Percentiles rank a stretch among this genome's conserved stretches.
Conservation (phyloP, 2,329 filamentous ascomycete species). For the Apiospora arundinis region DNA sequence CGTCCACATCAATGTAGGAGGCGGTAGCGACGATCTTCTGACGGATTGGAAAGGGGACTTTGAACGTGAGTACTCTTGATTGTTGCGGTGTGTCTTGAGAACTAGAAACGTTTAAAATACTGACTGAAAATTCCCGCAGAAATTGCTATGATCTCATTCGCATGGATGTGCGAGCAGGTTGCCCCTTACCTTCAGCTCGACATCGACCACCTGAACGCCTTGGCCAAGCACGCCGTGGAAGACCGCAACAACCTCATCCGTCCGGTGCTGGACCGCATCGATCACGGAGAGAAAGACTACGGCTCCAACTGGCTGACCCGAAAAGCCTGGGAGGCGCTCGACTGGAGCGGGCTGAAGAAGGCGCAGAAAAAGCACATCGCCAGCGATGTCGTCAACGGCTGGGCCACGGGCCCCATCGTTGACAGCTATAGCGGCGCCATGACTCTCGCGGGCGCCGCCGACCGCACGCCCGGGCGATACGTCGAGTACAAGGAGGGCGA, state of each 20-base stretch:
- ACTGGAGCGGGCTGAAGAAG: conserved; percentile 20
- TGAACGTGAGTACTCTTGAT: conserved; percentile 24
- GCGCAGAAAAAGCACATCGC: conserved; percentile 19
- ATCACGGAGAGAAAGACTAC: neutral
- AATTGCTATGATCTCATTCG: conserved; percentile 27
- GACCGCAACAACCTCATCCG: conserved; percentile 26
- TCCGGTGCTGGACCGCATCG: conserved; percentile 12
- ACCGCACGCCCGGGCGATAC: conserved; percentile 25
- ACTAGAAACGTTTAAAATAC: neutral
- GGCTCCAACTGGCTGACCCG: conserved; percentile 1
- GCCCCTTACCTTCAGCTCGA: conserved; percentile 26
- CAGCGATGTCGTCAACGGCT: conserved; percentile 25
- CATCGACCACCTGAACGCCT: neutral
- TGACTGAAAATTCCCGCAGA: conserved; percentile 20
- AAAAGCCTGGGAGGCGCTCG: neutral
- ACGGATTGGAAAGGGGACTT: conserved; percentile 26
- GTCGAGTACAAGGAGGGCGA: neutral
- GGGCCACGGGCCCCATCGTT: conserved; percentile 28
- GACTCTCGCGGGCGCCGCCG: conserved; percentile 21
- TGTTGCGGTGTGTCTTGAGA: neutral
- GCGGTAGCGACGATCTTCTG: conserved; percentile 44
- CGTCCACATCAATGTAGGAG: conserved; percentile 58
- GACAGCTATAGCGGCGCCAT: conserved; percentile 24
- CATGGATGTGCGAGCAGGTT: conserved; percentile 29
- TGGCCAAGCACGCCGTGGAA: conserved; percentile 20